Base-by-base conservation (phyloP, 2,329 filamentous ascomycete genomes). In the Arthrobotrys entomopaga region DNA sequence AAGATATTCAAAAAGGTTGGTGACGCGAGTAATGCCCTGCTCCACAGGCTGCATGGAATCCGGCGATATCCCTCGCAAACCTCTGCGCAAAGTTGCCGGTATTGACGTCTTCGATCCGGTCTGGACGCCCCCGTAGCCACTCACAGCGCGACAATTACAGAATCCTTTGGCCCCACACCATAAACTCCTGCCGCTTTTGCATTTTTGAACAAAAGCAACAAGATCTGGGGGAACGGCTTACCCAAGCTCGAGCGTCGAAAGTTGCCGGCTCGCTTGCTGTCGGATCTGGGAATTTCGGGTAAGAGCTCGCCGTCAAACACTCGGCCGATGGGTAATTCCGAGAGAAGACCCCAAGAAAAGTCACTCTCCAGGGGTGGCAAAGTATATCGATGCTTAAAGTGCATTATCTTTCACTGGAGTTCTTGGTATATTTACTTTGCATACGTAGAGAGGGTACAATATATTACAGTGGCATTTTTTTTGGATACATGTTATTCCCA, bases 41-140 rank as follows among this genome's bases (percentile, higher is more conserved):
- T 64, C 70, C 70, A 74, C 63, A 43, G 7, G 8, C 13, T 57
- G 49, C 43, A 48, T 63, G 70, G 70, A 74, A 74, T 67, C 70
- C 70, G 70, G 63, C 70, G 70, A 74, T 74, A 74, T 74, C 70
- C 69, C 70, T 74, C 70, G 63, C 57, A 67, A 74, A 74, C 69
- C 56, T 73, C 42, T 73, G 69, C 64, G 67, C 59, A 72, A 66
- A 73, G 19, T 50, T 57, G 63, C 70, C 70, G 70, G 63, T 52
- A 29, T 52, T 67, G 70, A 74, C 70, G 70, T 74, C 70, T 64
- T 67, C 58, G 58, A 64, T 64, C 70, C 57, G 56, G 61, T 56
- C 49, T 61, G 57, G 42, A 50, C 15, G 15, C 13, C n/a, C n/a
- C 13, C 57, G 42, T 48, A 42, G 52, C 70, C 70, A 74, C 63